Evolutionary conservation across 2,329 filamentous ascomycete species (phyloP).

Genomic region (Anthostomella pinea): DNA sequence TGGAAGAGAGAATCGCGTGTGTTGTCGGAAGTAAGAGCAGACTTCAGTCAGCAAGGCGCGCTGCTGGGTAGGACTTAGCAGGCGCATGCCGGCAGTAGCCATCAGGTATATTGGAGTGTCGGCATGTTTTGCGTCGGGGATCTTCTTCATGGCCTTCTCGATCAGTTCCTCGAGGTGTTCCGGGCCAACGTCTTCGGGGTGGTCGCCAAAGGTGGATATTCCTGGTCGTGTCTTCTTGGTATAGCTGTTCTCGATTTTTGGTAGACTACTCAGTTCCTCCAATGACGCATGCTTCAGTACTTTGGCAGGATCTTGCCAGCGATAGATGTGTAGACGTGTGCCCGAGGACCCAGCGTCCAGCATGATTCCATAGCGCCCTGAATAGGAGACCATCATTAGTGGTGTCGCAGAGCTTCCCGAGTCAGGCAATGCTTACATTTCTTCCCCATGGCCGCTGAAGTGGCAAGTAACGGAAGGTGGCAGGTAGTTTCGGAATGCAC

Average conservation of each 20-base stretch:
- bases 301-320: slow-evolving; percentile 77
- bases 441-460: slow-evolving; percentile 27
- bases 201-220: slow-evolving; percentile 83
- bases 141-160: slow-evolving; percentile 74
- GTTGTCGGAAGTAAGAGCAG: slow-evolving; percentile 75
- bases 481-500: slow-evolving; percentile 6
- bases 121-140: slow-evolving; percentile 72
- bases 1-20: slow-evolving; percentile 80
- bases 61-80: slow-evolving; percentile 73
- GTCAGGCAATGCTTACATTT: slow-evolving; percentile 23
- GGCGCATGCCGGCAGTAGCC: slow-evolving; percentile 91
- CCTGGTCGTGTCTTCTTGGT: slow-evolving; percentile 93
- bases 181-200: slow-evolving; percentile 70
- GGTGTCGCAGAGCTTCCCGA: neutral
- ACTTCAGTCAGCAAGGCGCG: slow-evolving; percentile 70
- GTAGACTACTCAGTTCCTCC: slow-evolving; percentile 65
- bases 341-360: slow-evolving; percentile 97
- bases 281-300: slow-evolving; percentile 60
- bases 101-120: slow-evolving; percentile 93
- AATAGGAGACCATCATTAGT: slow-evolving; percentile 4
- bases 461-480: slow-evolving; percentile 2
- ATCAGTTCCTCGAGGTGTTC: slow-evolving; percentile 80
- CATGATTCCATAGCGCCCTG: slow-evolving; percentile 83
- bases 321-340: slow-evolving; percentile 90
- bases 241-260: slow-evolving; percentile 79